phyloP scores from a whole-genome alignment of 2,329 filamentous ascomycete species.

The Verticillium dahliae region DNA sequence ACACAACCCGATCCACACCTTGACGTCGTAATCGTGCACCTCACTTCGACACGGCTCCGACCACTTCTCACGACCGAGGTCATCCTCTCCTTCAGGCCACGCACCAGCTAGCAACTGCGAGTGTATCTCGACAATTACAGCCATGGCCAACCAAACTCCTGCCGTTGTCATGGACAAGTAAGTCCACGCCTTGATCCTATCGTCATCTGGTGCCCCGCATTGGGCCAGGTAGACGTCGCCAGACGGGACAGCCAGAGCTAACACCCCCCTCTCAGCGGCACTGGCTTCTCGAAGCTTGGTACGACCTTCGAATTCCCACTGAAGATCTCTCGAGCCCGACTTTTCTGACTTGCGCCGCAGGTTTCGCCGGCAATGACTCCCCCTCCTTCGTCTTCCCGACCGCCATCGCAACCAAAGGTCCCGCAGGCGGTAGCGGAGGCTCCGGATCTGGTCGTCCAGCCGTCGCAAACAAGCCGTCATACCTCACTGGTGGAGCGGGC shows the following conservation, averaged over 20 bases:
- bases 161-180: slow-evolving; percentile 99
- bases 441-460: slow-evolving; percentile 83
- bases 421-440: slow-evolving; percentile 61
- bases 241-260: slow-evolving; percentile 9
- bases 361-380: slow-evolving; percentile 98
- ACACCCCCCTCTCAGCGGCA: slow-evolving; percentile 64
- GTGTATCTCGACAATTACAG: slow-evolving; percentile 3
- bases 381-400: slow-evolving; percentile 99
- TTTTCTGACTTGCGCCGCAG: slow-evolving; percentile 37
- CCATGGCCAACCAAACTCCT: slow-evolving; percentile 95
- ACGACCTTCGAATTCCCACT: slow-evolving; percentile 24
- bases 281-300: slow-evolving; percentile 99
- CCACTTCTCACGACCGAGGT: not conserved
- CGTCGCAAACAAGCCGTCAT: slow-evolving; percentile 91
- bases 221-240: slow-evolving; percentile 13
- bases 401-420: slow-evolving; percentile 91
- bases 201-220: slow-evolving; percentile 18
- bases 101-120: slow-evolving; percentile 1
- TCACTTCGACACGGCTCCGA: slow-evolving; percentile 3
- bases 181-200: slow-evolving; percentile 36
- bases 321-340: slow-evolving; percentile 7
- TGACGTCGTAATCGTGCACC: slow-evolving; percentile 13
- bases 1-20: slow-evolving; percentile 6
- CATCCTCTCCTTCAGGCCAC: not conserved
- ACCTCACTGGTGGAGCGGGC: slow-evolving; percentile 84